Evolutionary conservation across 2,329 filamentous ascomycete genomes (phyloP), one percentile per base, ranked within the genome.

Genomic region (Colletotrichum sublineola): DNA sequence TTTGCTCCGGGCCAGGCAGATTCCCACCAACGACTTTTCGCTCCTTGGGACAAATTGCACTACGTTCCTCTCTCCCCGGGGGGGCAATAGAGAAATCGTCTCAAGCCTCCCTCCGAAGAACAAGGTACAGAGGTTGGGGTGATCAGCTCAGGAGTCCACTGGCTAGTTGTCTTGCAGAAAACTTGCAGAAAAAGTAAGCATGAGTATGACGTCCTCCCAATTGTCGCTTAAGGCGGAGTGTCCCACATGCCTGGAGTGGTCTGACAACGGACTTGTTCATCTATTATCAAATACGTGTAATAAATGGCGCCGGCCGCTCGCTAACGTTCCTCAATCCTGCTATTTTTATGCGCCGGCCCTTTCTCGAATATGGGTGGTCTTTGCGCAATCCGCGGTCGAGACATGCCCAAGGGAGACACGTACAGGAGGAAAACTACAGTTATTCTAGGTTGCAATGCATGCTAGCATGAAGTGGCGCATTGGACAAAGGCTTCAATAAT

Each of bases 261-360:
- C 66, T 73, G 70, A 73, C 67, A 65, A 64, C 61, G 46, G 66
- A 38, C 48, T 65, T 56, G 61, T 56, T 42, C 55, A 55, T 65
- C 48, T 55, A 55, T 65, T 40, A 58, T 56, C 66, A 61, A 65
- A 52, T 55, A 69, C 15, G 55, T n/a, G n/a, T 55, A 69, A 64
- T 29, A 42, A 55, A 63, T 60, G 64, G 58, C 68, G 64, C 33
- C 44, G 36, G 58, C 55, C 11, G 55, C 48, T 64, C 48, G 55
- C 60, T 65, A 56, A 56, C 50, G 40, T 52, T 63, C 48, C 68
- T 24, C 33, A 48, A 50, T 63, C 46, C 46, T 63, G 60, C 69
- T 64, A 70, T 65, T 73, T 70, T 57, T 57, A 65, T 61, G 67
- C 67, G 8, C 57, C 53, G 14, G 46, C 48, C 31, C 44, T 20